Evolutionary conservation across 345 rosid species (phyloP), one percentile per base, ranked within the genome.

Genomic region (Garcia nutans): DNA sequence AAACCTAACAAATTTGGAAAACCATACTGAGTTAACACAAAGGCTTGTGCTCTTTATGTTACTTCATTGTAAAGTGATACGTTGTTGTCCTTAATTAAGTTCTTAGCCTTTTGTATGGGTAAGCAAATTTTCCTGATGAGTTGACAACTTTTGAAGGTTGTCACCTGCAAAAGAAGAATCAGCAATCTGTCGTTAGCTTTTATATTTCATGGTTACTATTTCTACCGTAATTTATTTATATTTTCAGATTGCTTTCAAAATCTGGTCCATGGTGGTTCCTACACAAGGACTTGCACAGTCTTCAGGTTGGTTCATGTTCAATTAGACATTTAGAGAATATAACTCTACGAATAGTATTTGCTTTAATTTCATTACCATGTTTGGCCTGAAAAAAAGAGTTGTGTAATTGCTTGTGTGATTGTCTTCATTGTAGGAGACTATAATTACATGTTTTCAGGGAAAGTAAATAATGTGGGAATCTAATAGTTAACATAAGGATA

Each of bases 221-320:
- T 41, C 16, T 23, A 37, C 71, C n/a, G 23, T 68, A 71, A 42
- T 65, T 64, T 74, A 62, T 71, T 70, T 58, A 50, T 62, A 70
- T 76, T 65, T 79, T 4, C 84, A 95, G 98, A 80, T 77, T 91
- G 72, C 77, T 80, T 72, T 88, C 90, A 45, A 90, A 76, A 84
- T 81, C 85, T 26, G 99, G 99, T 70, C 98, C 99, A 41, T 95
- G 99, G 98, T 91, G 98, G 98, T 93, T 93, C 89, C 68, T 95
- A 86, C 97, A 93, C 79, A 74, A 44, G 50, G 88, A 88, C 75
- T 47, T 79, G 2, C 83, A 83, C 68, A 80, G 66, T 67, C 61
- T 76, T 19, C 76, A 84, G 88, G 81, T 85, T 61, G 74, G 85
- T 50, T 67, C 69, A 63, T 71, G 31, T 68, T 50, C 73, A 63